These are phyloP conservation scores for Beverwykella pulmonaria DNA, from an alignment of 495 filamentous ascomycete genomes.

Conservation along the genomic window DNA sequence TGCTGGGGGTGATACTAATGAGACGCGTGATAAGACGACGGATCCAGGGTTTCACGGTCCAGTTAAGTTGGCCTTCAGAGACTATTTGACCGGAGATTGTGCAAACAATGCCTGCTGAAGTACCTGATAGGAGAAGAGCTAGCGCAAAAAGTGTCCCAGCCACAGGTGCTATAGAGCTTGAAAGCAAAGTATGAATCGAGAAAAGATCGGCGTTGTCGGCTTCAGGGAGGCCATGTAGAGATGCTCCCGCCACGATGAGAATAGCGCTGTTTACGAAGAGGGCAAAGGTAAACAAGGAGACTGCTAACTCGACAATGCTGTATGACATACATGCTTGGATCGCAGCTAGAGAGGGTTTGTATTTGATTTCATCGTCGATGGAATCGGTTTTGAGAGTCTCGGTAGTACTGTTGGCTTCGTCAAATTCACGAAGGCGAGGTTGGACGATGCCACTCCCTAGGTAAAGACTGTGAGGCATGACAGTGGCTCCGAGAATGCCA, in stretches of 20 bases:
- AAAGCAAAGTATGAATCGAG: conserved; percentile 77
- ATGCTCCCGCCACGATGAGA: conserved; percentile 83
- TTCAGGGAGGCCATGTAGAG: conserved; percentile 62
- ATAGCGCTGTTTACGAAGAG: conserved; percentile 92
- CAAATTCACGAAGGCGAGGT: conserved; percentile 77
- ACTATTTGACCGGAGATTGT: conserved; percentile 87
- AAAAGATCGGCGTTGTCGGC: conserved; percentile 74
- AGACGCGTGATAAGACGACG: conserved; percentile 69
- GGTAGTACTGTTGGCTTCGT: conserved; percentile 46
- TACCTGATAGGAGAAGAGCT: conserved; percentile 74
- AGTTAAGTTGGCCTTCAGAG: conserved; percentile 74
- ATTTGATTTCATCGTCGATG: conserved; percentile 48
- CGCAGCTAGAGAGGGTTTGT: conserved; percentile 75
- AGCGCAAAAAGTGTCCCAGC: conserved; percentile 77
- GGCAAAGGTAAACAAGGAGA: conserved; percentile 87
- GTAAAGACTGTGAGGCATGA: conserved; percentile 92
- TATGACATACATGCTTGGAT: conserved; percentile 80
- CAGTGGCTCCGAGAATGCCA: conserved; percentile 88
- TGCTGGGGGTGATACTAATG: conserved; percentile 78
- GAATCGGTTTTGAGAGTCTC: conserved; percentile 25
- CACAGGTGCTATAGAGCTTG: conserved; percentile 66
- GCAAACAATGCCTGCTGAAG: conserved; percentile 77
- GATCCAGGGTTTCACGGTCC: conserved; percentile 70
- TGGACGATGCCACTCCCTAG: conserved; percentile 89
- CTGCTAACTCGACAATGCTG: conserved; percentile 67